Conservation (phyloP, 108 stramenopile species). For the Pseudonitzschia multistriata region DNA sequence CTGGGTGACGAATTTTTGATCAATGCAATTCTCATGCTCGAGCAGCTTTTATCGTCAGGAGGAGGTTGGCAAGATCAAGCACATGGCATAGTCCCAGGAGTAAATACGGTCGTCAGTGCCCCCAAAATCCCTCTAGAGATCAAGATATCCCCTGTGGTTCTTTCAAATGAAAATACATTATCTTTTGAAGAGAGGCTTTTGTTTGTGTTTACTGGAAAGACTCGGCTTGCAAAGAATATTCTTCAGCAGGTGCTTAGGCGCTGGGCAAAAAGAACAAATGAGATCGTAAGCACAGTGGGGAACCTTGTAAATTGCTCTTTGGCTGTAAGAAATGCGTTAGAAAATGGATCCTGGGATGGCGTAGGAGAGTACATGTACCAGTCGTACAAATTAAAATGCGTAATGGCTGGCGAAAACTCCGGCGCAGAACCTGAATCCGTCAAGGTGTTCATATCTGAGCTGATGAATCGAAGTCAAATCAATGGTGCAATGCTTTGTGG, state of each 20-base stretch:
- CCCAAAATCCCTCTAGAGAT: conserved; percentile 44
- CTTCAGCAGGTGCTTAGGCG: conserved; percentile 69
- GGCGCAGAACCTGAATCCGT: conserved; percentile 61
- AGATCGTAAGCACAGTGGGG: conserved; percentile 60
- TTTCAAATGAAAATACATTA: conserved; percentile 19
- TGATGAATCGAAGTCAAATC: conserved; percentile 35
- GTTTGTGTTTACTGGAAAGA: conserved; percentile 69
- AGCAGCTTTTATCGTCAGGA: conserved; percentile 78
- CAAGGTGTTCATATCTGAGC: conserved; percentile 32
- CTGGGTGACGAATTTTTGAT: conserved; percentile 44
- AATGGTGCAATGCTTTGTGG: conserved; percentile 67
- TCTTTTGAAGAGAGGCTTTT: conserved; percentile 52
- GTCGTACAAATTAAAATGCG: conserved; percentile 77
- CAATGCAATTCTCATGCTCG: conserved; percentile 59
- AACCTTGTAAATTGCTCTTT: conserved; percentile 57
- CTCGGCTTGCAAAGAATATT: conserved; percentile 82
- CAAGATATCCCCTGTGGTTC: conserved; percentile 31
- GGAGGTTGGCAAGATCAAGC: conserved; percentile 93
- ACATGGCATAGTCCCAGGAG: conserved; percentile 58
- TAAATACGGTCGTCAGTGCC: conserved; percentile 55
- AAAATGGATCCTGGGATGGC: conserved; percentile 44
- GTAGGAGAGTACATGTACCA: conserved; percentile 54
- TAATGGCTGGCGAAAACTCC: conserved; percentile 77
- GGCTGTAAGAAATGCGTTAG: conserved; percentile 45
- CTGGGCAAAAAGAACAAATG: conserved; percentile 60